phyloP scores from a whole-genome alignment of 2,329 filamentous ascomycete species.

The Calonectria pauciramosa region DNA sequence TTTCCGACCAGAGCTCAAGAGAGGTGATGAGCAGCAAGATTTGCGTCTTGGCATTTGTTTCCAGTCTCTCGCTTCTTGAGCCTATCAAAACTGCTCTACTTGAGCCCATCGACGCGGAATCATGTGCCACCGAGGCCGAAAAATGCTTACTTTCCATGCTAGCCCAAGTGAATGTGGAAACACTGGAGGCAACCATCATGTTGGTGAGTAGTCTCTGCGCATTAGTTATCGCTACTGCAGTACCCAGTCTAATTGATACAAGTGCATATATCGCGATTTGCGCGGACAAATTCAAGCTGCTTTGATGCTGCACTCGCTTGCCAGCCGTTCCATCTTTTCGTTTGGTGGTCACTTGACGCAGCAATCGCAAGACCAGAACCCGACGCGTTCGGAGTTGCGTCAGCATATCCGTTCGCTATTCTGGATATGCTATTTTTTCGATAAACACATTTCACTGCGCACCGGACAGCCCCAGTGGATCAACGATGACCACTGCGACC shows the following conservation, averaged over 20 bases:
- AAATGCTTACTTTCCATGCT: neutral
- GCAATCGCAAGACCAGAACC: neutral
- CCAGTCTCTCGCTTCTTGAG: neutral
- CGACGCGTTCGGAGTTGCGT: neutral
- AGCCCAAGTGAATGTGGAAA: neutral
- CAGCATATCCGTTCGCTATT: neutral
- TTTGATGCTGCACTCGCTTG: neutral
- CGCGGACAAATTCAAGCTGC: neutral
- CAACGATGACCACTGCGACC: neutral
- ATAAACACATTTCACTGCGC: neutral
- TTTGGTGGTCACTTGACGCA: neutral
- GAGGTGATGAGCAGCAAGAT: neutral
- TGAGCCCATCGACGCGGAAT: neutral
- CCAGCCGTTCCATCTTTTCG: neutral
- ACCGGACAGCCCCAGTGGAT: slow-evolving; percentile 1
- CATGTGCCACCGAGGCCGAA: neutral
- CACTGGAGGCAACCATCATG: neutral
- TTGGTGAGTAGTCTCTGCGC: neutral
- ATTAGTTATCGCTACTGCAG: no score
- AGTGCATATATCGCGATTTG: neutral
- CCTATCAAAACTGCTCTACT: neutral
- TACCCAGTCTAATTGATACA: neutral
- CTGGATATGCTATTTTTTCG: neutral
- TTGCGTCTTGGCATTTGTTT: neutral
- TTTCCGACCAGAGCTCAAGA: neutral